Evolutionary conservation across 495 filamentous ascomycete species (phyloP).

Genomic region (Rhypophila decipiens): DNA sequence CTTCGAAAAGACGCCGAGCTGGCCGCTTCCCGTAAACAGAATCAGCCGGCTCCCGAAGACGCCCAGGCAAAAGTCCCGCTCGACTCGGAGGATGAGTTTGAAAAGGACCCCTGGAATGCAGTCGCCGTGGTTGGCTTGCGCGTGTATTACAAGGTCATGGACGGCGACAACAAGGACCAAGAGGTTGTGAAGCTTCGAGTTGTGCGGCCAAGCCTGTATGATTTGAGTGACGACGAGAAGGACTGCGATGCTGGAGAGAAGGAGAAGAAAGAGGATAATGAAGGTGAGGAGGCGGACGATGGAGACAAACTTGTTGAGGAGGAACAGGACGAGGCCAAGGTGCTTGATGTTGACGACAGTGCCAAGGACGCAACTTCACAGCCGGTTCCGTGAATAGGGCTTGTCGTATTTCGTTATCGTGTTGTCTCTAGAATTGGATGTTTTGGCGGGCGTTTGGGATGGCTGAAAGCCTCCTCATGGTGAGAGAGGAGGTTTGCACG

Average conservation of each 20-base stretch:
- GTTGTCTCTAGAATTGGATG: not conserved
- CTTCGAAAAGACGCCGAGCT: conserved; percentile 5
- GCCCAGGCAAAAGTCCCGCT: not conserved
- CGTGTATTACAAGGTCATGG: conserved; percentile 60
- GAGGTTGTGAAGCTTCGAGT: conserved; percentile 39
- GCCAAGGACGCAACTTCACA: conserved; percentile 36
- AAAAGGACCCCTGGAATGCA: conserved; percentile 74
- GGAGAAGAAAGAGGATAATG: conserved; percentile 1
- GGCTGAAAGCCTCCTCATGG: no score
- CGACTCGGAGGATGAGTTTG: conserved; percentile 34
- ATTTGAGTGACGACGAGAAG: conserved; percentile 16
- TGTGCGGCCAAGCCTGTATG: conserved; percentile 30
- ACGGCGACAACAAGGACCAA: conserved; percentile 40
- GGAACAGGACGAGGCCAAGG: conserved; percentile 26
- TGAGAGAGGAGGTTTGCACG: no score
- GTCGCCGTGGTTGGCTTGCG: conserved; percentile 72
- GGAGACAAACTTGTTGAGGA: conserved; percentile 5
- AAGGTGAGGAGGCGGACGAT: conserved; percentile 1
- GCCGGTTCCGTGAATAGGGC: not conserved
- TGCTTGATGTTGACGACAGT: conserved; percentile 44
- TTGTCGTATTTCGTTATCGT: not conserved
- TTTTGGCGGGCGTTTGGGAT: no score
- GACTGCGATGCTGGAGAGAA: conserved; percentile 10
- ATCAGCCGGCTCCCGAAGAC: not conserved
- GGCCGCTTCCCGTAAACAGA: not conserved